phyloP scores from a whole-genome alignment of 768 basidiomycete genomes.

The Psilocybe subaeruginosa region DNA sequence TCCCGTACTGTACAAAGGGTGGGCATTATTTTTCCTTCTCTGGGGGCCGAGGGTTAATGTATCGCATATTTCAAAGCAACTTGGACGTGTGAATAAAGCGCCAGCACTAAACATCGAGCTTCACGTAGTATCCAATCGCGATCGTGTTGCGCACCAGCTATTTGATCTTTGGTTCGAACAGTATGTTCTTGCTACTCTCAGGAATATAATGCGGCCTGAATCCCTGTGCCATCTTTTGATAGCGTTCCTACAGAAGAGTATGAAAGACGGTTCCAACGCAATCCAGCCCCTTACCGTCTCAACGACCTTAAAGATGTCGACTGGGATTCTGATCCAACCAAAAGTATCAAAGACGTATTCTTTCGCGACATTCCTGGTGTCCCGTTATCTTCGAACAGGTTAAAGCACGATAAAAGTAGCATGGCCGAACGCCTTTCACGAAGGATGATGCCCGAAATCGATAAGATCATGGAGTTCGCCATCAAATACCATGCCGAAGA shows the following conservation, averaged over 20 bases:
- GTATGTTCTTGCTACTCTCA: conserved; percentile 38
- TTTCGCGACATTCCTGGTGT: conserved; percentile 27
- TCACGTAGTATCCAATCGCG: conserved; percentile 71
- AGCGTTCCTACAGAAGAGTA: conserved; percentile 52
- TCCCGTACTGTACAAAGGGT: conserved; percentile 56
- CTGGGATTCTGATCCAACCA: conserved; percentile 35
- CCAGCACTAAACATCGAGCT: conserved; percentile 59
- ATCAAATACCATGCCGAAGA: conserved; percentile 56
- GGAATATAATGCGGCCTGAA: neutral
- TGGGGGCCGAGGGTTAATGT: neutral
- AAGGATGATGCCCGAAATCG: conserved; percentile 32
- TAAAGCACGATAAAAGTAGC: conserved; percentile 28
- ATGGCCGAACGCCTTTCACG: conserved; percentile 28
- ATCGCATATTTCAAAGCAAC: conserved; percentile 44
- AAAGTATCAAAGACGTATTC: conserved; percentile 32
- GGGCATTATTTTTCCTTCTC: conserved; percentile 8
- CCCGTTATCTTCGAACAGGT: conserved; percentile 12
- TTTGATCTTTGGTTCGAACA: conserved; percentile 73
- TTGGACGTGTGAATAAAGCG: conserved; percentile 56
- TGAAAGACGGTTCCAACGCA: conserved; percentile 49
- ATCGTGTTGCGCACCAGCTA: conserved; percentile 64
- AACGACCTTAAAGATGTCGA: conserved; percentile 43
- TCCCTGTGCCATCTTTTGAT: neutral
- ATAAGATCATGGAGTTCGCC: conserved; percentile 42
- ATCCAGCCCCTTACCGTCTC: conserved; percentile 41